A percentile compares a stretch with the other conserved stretches of the same genome.
Conservation (phyloP, 129 eudicot species). For the Flaveria linearis region DNA sequence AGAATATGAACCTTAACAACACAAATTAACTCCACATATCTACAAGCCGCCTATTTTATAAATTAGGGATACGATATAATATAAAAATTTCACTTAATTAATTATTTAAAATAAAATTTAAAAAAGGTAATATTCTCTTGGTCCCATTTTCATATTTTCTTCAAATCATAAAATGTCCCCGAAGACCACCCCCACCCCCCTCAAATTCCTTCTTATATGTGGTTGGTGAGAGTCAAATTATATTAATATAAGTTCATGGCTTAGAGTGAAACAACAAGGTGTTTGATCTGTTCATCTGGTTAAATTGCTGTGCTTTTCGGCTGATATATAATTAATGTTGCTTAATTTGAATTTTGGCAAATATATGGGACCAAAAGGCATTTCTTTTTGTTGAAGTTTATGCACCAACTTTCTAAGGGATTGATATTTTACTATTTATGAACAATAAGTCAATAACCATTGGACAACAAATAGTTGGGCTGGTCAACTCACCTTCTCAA, state of each 20-base stretch:
- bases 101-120: not conserved
- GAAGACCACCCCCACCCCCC: not conserved
- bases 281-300: constrained; percentile 20
- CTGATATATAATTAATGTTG: not conserved
- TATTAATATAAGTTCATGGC: constrained; percentile 11
- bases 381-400: constrained; percentile 23
- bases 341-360: constrained; percentile 8
- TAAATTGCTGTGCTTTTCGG: constrained; percentile 17
- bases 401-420: constrained; percentile 21
- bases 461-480: constrained; percentile 24
- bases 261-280: constrained; percentile 28
- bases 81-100: not conserved
- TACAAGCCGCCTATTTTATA: not conserved
- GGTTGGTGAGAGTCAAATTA: constrained; percentile 22
- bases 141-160: not conserved
- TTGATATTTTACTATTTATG: constrained; percentile 16
- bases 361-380: constrained; percentile 25
- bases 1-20: constrained; percentile 28
- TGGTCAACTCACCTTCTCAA: constrained; percentile 23
- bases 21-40: constrained; percentile 2
- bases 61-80: not conserved
- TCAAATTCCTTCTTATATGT: constrained; percentile 6
- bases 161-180: not conserved
- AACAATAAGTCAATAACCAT: not conserved
- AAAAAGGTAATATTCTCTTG: constrained; percentile 14